Base-by-base conservation (phyloP, 495 filamentous ascomycete species). In the Aspergillus funiculosus region DNA sequence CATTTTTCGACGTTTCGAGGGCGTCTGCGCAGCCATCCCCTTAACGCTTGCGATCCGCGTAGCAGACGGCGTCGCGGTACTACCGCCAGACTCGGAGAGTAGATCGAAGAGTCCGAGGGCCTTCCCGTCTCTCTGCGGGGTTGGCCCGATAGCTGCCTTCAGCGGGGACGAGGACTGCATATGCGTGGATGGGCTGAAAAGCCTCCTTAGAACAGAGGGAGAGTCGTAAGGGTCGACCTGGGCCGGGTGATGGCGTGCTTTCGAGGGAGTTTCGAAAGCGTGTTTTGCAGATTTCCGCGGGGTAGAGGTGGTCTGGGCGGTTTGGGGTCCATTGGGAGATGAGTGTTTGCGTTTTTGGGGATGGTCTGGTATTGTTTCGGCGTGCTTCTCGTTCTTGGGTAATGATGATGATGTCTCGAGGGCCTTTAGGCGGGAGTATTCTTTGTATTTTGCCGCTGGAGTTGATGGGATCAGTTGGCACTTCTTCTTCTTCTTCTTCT, bases 91-190 rank as follows among this genome's bases (percentile, higher is more conserved):
- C 28, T 78, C 76, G 17, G 78, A 77, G 5, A 95, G 73, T 20
- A 89, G 72, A 59, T 98, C 92, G 56, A 97, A 98, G n/a, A 98
- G 64, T 3, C 92, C 91, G 0, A 98, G 70, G 1, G 92, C 78
- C 28, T 78, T 80, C 9, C 92, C 92, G 62, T 95, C 86, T 48
- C 84, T 85, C 53, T 96, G 90, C 1, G 92, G 92, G 1, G 92
- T 97, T 1, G 90, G 90, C 5, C 89, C 89, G 51, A 96, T 76
- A 15, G 66, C 62, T 31, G 62, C 43, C 28, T 70, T 70, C 6
- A 70, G 44, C 2, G 67, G 69, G 4, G 64, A 59, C 1, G 52
- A 54, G 15, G 62, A 56, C 22, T 59, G 55, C 21, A 54, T 42
- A 62, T 56, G 78, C 35, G 52, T 68, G 46, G 68, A 69, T 1